Percentiles rank a stretch among this genome's conserved stretches.
These are phyloP conservation scores for Hypoxylon subgilvum DNA, from an alignment of 495 filamentous ascomycete genomes.

Conservation along the genomic window DNA sequence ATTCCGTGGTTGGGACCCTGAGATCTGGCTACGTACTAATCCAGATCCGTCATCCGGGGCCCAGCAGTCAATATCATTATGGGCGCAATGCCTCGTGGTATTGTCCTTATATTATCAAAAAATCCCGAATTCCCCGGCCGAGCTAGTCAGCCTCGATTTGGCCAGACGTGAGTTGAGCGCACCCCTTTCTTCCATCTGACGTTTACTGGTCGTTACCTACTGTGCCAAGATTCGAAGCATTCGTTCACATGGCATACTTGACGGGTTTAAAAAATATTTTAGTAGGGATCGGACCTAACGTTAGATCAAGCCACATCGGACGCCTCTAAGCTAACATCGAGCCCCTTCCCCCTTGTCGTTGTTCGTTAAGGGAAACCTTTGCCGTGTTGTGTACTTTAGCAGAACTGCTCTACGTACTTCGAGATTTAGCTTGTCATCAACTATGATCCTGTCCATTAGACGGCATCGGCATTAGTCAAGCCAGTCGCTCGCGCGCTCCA, in stretches of 20 bases:
- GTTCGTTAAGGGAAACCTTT: not conserved
- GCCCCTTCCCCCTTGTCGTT: not conserved
- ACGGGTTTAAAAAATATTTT: no score
- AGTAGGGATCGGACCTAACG: no score
- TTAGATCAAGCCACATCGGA: not conserved
- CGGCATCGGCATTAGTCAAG: conserved; percentile 14
- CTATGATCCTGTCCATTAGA: conserved; percentile 2
- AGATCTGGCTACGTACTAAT: conserved; percentile 28
- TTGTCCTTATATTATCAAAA: conserved; percentile 17
- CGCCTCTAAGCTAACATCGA: not conserved
- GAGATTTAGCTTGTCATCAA: no score
- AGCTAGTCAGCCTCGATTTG: conserved; percentile 1
- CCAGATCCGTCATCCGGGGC: conserved; percentile 39
- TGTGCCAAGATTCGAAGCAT: not conserved
- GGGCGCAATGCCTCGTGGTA: conserved; percentile 20
- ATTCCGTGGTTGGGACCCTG: conserved; percentile 28
- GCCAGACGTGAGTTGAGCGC: not conserved
- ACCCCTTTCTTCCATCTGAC: not conserved
- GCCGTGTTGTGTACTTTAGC: not conserved
- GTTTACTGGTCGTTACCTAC: not conserved
- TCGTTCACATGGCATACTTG: no score
- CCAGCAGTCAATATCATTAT: conserved; percentile 4
- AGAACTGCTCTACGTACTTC: no score
- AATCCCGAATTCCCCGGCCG: conserved; percentile 24
- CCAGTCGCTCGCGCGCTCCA: conserved; percentile 2